These are phyloP conservation scores for Cadophora sp. DNA, from an alignment of 2,329 filamentous ascomycete species.

Conservation along the genomic window DNA sequence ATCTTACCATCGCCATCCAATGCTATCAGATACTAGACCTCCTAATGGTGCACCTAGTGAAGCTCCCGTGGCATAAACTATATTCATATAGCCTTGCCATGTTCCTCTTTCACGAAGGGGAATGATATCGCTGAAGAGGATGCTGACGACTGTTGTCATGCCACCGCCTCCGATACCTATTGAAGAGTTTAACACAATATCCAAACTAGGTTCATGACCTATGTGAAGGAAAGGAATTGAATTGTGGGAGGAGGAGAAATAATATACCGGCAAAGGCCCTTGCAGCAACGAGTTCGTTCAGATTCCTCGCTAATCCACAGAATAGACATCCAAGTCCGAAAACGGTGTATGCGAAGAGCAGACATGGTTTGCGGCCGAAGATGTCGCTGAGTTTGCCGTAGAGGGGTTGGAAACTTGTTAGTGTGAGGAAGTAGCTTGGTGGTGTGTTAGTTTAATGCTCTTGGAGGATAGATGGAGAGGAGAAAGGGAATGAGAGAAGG, in stretches of 20 bases:
- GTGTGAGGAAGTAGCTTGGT: conserved; percentile 71
- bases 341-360: conserved; percentile 68
- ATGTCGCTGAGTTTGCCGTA: conserved; percentile 76
- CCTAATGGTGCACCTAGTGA: conserved; percentile 73
- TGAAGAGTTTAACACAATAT: too few species aligned
- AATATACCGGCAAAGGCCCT: conserved; percentile 53
- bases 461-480: background rate
- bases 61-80: conserved; percentile 73
- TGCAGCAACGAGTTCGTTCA: conserved; percentile 70
- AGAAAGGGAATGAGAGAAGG: background rate
- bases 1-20: conserved; percentile 76
- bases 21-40: conserved; percentile 72
- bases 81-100: conserved; percentile 77
- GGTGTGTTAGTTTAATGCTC: background rate
- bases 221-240: too few species aligned
- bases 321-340: conserved; percentile 70
- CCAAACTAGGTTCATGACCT: background rate
- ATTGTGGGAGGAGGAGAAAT: background rate
- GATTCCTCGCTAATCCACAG: conserved; percentile 68
- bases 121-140: conserved; percentile 75
- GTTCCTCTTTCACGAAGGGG: conserved; percentile 72
- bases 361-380: conserved; percentile 70
- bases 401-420: conserved; percentile 77
- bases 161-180: conserved; percentile 72
- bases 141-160: conserved; percentile 73